Evolutionary conservation across 139 green algal species (phyloP).

Genomic region (Mesotaenium endlicherianum): DNA sequence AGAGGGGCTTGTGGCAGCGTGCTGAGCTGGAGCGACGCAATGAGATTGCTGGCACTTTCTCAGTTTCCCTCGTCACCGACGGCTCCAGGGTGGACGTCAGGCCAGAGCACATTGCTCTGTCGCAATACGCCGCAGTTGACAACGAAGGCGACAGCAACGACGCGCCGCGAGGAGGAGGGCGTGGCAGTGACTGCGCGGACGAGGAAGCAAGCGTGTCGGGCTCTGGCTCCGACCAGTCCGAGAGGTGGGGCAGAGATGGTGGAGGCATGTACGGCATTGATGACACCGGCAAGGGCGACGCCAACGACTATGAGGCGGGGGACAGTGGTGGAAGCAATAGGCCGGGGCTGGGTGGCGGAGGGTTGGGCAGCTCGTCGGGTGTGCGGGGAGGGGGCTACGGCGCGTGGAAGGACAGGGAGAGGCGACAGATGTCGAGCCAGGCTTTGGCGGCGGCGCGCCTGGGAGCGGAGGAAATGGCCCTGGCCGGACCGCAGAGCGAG

Average conservation of each 20-base stretch:
- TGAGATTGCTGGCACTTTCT: neutral
- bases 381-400: neutral
- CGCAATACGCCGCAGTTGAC: neutral
- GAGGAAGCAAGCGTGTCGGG: neutral
- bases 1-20: neutral
- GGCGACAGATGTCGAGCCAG: neutral
- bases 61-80: constrained; percentile 2
- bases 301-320: neutral
- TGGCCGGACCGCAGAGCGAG: constrained; percentile 26
- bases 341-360: too few relatives aligned
- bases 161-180: neutral
- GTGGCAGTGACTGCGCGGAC: neutral
- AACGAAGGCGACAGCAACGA: neutral
- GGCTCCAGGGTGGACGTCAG: neutral
- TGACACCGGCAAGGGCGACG: neutral
- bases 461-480: constrained; percentile 14
- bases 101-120: neutral
- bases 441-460: neutral
- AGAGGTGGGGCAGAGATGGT: too few relatives aligned
- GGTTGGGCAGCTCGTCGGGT: neutral
- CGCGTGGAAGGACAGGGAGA: neutral
- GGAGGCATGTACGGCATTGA: too few relatives aligned
- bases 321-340: neutral
- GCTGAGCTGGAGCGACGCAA: constrained; percentile 3
- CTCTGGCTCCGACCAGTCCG: too few relatives aligned